These are phyloP conservation scores for Colletotrichum magnum DNA, from an alignment of 2,329 filamentous ascomycete genomes.

Conservation along the genomic window DNA sequence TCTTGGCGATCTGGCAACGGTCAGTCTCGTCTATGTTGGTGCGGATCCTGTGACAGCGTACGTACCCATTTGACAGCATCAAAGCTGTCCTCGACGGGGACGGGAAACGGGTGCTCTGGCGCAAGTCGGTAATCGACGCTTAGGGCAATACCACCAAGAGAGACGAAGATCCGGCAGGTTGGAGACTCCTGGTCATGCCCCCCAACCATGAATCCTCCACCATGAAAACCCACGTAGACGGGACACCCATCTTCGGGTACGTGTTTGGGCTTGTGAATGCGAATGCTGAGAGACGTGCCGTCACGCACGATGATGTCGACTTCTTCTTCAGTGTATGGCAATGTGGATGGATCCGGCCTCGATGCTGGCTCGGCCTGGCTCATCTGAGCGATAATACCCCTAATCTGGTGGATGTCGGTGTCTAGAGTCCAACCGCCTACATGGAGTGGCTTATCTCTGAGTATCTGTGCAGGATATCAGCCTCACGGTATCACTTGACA, in stretches of 20 bases:
- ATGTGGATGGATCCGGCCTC: constrained; percentile 35
- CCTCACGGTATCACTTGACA: background rate
- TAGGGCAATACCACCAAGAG: constrained; percentile 46
- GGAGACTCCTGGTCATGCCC: constrained; percentile 45
- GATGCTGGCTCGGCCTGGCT: constrained; percentile 28
- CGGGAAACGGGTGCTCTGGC: constrained; percentile 48
- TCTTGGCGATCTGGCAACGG: constrained; percentile 39
- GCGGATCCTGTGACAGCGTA: background rate
- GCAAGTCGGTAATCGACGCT: constrained; percentile 48
- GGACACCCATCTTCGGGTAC: constrained; percentile 42
- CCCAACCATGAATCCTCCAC: constrained; percentile 47
- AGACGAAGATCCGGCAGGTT: constrained; percentile 46
- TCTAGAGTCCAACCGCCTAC: constrained; percentile 42
- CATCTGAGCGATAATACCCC: constrained; percentile 40
- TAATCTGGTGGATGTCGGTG: constrained; percentile 44
- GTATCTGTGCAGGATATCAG: constrained; percentile 10
- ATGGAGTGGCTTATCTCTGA: constrained; percentile 36
- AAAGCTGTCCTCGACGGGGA: constrained; percentile 47
- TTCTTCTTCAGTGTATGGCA: constrained; percentile 43
- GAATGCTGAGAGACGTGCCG: constrained; percentile 40
- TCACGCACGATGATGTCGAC: constrained; percentile 44
- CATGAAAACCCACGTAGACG: constrained; percentile 47
- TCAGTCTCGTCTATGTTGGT: background rate
- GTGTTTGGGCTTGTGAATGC: constrained; percentile 44
- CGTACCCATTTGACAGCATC: constrained; percentile 47